Evolutionary conservation across 140 eudicot genomes (phyloP), one percentile per base, ranked within the genome.

Genomic region (Cichorium intybus): DNA sequence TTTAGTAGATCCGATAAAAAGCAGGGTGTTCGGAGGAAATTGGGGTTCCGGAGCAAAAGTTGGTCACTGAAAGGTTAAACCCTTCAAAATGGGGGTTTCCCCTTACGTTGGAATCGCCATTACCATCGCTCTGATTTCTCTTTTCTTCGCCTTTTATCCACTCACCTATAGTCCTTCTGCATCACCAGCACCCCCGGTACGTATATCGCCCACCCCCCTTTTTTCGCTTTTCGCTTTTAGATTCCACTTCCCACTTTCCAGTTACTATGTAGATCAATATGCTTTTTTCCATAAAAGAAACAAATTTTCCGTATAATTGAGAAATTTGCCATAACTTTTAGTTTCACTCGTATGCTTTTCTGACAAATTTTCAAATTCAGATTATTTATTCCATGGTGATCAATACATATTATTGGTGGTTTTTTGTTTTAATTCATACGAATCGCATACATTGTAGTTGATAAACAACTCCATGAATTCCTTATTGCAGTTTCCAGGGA

Each of bases 51-150:
- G 33, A 68, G 24, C 65, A 12, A 45, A 6, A 54, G 27, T 18
- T 7, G 47, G 0, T 39, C 24, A 12, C 47, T 8, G 56, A 26
- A 17, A 68, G n/a, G 23, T 35, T 24, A 59, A 70, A 49, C 68
- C 60, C 75, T 50, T 49, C 24, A 63, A 55, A 29, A 73, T 73
- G 80, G 71, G 84, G 74, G 79, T 80, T 56, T 84, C 92, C 66
- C 75, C 84, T 18, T 84, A 54, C 39, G 18, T 75, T 67, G 86
- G 88, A 56, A 71, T 87, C 75, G 85, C 95, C 53, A 62, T 79
- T 45, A 56, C 65, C 14, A 56, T 84, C 18, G 86, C 93, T 64
- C 63, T 87, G n/a, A 49, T 84, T 37, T 84, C 96, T 45, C 68
- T 84, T 50, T 27, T 81, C 53, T 39, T 79, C 77, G 72, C 80